Percentiles rank a stretch among this genome's conserved stretches.
phyloP scores from a whole-genome alignment of 2,329 filamentous ascomycete species.

The Calonectria montana region DNA sequence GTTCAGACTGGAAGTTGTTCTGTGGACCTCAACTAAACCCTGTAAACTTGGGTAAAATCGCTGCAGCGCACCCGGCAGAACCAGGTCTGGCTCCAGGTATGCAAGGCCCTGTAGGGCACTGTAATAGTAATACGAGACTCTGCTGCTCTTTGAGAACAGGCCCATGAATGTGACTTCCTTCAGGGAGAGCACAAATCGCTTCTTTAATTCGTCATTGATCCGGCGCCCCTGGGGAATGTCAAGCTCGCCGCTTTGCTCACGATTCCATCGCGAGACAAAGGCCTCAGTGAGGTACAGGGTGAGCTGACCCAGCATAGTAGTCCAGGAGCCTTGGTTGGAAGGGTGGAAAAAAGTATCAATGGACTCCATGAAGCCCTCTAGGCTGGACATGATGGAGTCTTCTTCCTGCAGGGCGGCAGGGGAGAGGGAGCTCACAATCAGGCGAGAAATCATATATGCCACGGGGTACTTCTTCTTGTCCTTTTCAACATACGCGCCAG shows the following conservation, averaged over 20 bases:
- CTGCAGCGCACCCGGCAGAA: conserved; percentile 92
- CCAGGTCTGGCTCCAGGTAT: conserved; percentile 89
- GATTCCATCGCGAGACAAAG: conserved; percentile 97
- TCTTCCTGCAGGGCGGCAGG: conserved; percentile 82
- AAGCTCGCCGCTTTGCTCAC: conserved; percentile 92
- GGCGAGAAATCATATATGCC: conserved; percentile 90
- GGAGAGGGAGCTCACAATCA: conserved; percentile 93
- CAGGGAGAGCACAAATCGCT: conserved; percentile 88
- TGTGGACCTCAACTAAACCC: conserved; percentile 95
- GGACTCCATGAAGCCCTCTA: conserved; percentile 93
- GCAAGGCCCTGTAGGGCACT: conserved; percentile 90
- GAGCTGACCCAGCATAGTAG: conserved; percentile 87
- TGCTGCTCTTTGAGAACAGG: conserved; percentile 94
- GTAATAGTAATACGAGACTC: conserved; percentile 91
- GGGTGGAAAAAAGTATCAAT: conserved; percentile 99
- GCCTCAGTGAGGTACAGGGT: conserved; percentile 94
- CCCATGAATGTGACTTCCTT: conserved; percentile 98
- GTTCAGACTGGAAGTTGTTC: conserved; percentile 92
- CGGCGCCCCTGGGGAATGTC: conserved; percentile 83
- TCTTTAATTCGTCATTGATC: conserved; percentile 84
- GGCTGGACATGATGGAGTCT: conserved; percentile 82
- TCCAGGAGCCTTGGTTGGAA: conserved; percentile 94
- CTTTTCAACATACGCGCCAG: conserved; percentile 88
- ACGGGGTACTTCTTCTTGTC: conserved; percentile 94
- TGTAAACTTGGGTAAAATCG: conserved; percentile 97